A percentile compares a stretch with the other conserved stretches of the same genome.
phyloP scores from a whole-genome alignment of 495 filamentous ascomycete species.

The Filosporella fistucella region DNA sequence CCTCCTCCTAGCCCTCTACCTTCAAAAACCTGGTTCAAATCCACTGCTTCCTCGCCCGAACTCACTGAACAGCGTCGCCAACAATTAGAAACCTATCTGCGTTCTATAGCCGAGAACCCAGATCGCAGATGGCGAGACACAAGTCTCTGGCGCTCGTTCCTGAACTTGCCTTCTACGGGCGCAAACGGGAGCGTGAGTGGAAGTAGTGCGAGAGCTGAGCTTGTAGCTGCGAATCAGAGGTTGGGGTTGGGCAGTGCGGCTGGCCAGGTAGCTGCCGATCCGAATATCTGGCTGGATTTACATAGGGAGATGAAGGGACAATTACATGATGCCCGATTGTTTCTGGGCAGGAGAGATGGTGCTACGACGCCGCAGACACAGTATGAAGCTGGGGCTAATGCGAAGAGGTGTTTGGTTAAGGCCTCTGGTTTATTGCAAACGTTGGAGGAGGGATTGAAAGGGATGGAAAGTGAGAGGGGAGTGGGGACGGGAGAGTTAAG shows the following conservation, averaged over 20 bases:
- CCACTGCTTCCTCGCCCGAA: slow-evolving; percentile 68
- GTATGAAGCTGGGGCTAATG: slow-evolving; percentile 74
- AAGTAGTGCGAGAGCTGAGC: slow-evolving; percentile 34
- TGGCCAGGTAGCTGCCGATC: slow-evolving; percentile 47
- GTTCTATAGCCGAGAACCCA: slow-evolving; percentile 67
- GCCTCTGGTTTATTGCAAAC: slow-evolving; percentile 61
- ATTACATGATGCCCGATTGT: slow-evolving; percentile 76
- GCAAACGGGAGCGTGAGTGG: slow-evolving; percentile 40
- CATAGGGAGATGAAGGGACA: slow-evolving; percentile 76
- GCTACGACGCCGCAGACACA: slow-evolving; percentile 61
- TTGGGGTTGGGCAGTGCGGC: slow-evolving; percentile 10
- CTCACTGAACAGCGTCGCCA: slow-evolving; percentile 75
- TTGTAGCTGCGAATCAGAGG: slow-evolving; percentile 22
- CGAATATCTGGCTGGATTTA: slow-evolving; percentile 81
- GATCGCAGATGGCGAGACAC: slow-evolving; percentile 86
- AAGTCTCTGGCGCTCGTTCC: slow-evolving; percentile 76
- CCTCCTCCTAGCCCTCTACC: slow-evolving; percentile 51
- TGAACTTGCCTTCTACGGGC: slow-evolving; percentile 65
- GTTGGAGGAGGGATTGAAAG: slow-evolving; percentile 67
- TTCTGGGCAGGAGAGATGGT: slow-evolving; percentile 70
- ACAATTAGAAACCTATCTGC: slow-evolving; percentile 77
- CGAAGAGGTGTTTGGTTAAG: slow-evolving; percentile 77
- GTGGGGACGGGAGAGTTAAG: slow-evolving; percentile 82
- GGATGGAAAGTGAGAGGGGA: slow-evolving; percentile 33
- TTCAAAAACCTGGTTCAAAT: slow-evolving; percentile 79